Evolutionary conservation across 75 land plant genomes (phyloP).

Genomic region (Cupressus sempervirens): DNA sequence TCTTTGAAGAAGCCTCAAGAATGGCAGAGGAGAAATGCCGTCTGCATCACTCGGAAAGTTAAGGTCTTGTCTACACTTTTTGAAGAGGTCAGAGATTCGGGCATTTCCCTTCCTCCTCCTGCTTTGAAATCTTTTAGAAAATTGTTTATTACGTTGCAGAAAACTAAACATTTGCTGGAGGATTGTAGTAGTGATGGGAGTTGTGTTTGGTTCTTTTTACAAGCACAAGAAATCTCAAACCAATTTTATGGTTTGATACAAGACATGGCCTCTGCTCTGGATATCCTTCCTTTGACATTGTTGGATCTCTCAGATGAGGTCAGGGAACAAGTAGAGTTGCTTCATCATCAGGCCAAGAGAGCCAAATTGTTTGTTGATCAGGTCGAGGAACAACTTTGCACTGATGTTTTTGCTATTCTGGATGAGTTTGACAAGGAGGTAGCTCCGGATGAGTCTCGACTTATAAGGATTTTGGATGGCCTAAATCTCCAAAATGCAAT

Average conservation of each 20-base stretch:
- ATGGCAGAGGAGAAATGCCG: conserved; percentile 36
- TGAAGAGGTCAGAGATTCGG: conserved; percentile 48
- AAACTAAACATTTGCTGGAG: conserved; percentile 37
- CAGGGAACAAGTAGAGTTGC: conserved; percentile 57
- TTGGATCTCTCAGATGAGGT: conserved; percentile 45
- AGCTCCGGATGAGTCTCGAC: conserved; percentile 26
- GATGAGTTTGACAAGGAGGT: conserved; percentile 38
- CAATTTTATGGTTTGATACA: conserved; percentile 42
- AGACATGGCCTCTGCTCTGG: conserved; percentile 51
- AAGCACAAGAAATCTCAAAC: conserved; percentile 29
- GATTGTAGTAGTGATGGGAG: conserved; percentile 51
- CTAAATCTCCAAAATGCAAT: conserved; percentile 43
- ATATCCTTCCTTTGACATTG: conserved; percentile 51
- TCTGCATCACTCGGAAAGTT: conserved; percentile 37
- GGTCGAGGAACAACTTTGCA: conserved; percentile 29
- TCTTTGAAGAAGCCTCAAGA: background rate
- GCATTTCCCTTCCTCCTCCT: conserved; percentile 30
- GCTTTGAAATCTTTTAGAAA: conserved; percentile 53
- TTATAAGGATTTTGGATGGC: conserved; percentile 40
- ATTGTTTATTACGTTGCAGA: conserved; percentile 54
- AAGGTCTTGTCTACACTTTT: conserved; percentile 46
- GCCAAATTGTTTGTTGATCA: conserved; percentile 36
- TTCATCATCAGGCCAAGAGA: conserved; percentile 45
- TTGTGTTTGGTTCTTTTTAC: conserved; percentile 51
- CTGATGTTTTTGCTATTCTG: conserved; percentile 35